A percentile compares a stretch with the other conserved stretches of the same genome.
These are phyloP conservation scores for Suillus spraguei DNA, from an alignment of 768 basidiomycete genomes.

Conservation along the genomic window DNA sequence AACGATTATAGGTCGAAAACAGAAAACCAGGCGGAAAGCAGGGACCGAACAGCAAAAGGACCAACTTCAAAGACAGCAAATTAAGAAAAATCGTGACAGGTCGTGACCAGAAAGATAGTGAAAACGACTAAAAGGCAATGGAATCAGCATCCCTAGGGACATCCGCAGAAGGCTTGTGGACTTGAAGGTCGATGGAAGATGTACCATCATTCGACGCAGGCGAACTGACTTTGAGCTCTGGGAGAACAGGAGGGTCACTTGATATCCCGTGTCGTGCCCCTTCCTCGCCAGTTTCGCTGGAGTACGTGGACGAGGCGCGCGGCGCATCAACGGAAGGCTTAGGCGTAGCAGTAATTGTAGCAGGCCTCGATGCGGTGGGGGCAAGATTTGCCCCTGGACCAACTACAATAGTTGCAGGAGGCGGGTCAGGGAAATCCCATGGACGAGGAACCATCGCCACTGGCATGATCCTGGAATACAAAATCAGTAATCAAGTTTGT, in stretches of 20 bases:
- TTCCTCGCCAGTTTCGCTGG: constrained; percentile 31
- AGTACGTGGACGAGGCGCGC: constrained; percentile 34
- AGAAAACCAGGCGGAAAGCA: background rate
- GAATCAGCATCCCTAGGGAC: constrained; percentile 7
- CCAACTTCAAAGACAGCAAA: background rate
- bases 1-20: background rate
- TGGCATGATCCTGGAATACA: constrained; percentile 65
- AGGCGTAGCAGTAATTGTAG: constrained; percentile 29
- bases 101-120: background rate
- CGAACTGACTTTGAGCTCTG: constrained; percentile 37
- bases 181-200: constrained; percentile 9
- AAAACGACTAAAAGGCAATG: background rate
- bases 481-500: background rate
- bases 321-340: constrained; percentile 32
- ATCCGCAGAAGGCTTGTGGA: constrained; percentile 8
- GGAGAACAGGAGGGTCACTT: constrained; percentile 33
- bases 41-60: background rate
- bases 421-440: constrained; percentile 71
- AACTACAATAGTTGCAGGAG: constrained; percentile 26
- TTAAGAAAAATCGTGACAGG: constrained; percentile 1
- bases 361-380: constrained; percentile 25
- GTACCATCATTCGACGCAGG: constrained; percentile 34
- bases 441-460: constrained; percentile 76
- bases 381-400: constrained; percentile 13
- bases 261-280: constrained; percentile 27